Evolutionary conservation across 1,284 basidiomycete species (phyloP).

Genomic region (Boletus sp.): DNA sequence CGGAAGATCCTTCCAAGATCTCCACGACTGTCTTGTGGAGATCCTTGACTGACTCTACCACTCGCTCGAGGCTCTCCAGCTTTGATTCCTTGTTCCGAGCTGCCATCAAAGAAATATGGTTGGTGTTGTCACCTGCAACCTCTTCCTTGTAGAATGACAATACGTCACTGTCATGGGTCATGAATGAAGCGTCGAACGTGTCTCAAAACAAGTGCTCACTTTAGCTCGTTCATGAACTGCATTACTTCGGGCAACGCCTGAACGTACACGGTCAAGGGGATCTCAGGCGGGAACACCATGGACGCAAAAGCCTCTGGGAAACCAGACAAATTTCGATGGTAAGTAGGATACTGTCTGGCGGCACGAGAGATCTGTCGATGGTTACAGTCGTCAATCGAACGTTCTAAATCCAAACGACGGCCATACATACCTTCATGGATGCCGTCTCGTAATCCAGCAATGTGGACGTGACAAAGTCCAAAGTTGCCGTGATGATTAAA

Average conservation of each 20-base stretch:
- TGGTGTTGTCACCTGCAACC: conserved; percentile 25
- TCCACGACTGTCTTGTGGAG: conserved; percentile 1
- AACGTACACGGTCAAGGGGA: conserved; percentile 24
- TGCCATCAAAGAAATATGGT: conserved; percentile 26
- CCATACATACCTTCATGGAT: conserved; percentile 13
- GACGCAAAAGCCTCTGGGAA: conserved; percentile 22
- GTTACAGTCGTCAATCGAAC: neutral
- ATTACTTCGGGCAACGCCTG: conserved; percentile 28
- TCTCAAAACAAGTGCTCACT: conserved; percentile 17
- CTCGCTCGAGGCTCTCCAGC: conserved; percentile 18
- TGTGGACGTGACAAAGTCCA: conserved; percentile 25
- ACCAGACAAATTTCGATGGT: conserved; percentile 25
- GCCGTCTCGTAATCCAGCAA: conserved; percentile 26
- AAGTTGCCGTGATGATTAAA: conserved; percentile 23
- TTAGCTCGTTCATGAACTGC: conserved; percentile 23
- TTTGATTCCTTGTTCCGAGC: conserved; percentile 17
- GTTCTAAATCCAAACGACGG: conserved; percentile 1
- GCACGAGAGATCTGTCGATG: neutral
- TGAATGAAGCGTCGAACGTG: neutral
- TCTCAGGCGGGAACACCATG: conserved; percentile 25
- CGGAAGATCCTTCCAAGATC: conserved; percentile 9
- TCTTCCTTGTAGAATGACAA: conserved; percentile 39
- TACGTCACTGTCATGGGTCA: conserved; percentile 26
- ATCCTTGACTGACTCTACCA: too few relatives aligned
- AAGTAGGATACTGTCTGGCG: conserved; percentile 20